These are phyloP conservation scores for Vaccinium corymbosum DNA, from an alignment of 148 eudicot species.

Conservation along the genomic window DNA sequence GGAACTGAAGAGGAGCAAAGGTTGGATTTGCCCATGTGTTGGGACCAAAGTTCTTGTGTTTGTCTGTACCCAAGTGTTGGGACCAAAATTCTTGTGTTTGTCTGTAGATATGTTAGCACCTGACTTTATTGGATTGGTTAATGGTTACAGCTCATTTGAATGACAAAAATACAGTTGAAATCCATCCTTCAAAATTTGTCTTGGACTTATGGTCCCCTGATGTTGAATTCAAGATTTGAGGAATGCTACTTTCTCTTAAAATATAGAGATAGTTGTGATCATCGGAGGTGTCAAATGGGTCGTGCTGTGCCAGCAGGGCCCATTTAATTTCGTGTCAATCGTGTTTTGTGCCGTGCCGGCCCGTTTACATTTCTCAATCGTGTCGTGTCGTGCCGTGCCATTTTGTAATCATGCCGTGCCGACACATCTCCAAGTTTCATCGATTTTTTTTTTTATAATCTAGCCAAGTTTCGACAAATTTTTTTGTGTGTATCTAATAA, in stretches of 20 bases:
- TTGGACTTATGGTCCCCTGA: not conserved
- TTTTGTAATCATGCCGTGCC: no score
- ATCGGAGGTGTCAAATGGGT: no score
- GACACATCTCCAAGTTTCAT: no score
- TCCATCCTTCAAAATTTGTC: not conserved
- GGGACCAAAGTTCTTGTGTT: slow-evolving; percentile 1
- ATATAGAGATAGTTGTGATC: not conserved
- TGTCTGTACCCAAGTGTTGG: not conserved
- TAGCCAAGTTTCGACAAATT: no score
- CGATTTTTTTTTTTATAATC: no score
- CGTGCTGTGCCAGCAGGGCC: no score
- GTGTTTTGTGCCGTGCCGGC: no score
- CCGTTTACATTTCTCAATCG: no score
- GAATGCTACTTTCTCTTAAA: not conserved
- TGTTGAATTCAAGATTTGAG: not conserved
- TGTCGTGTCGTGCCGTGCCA: no score
- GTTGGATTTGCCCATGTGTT: not conserved
- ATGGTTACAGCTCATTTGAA: not conserved
- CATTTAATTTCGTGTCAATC: not conserved
- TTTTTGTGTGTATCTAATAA: no score
- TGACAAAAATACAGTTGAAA: not conserved
- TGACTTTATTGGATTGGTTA: not conserved
- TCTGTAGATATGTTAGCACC: not conserved
- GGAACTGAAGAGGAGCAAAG: slow-evolving; percentile 4
- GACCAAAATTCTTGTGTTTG: not conserved